Conservation (phyloP, 176 grass and related monocot genomes). For the Oryza nivara region DNA sequence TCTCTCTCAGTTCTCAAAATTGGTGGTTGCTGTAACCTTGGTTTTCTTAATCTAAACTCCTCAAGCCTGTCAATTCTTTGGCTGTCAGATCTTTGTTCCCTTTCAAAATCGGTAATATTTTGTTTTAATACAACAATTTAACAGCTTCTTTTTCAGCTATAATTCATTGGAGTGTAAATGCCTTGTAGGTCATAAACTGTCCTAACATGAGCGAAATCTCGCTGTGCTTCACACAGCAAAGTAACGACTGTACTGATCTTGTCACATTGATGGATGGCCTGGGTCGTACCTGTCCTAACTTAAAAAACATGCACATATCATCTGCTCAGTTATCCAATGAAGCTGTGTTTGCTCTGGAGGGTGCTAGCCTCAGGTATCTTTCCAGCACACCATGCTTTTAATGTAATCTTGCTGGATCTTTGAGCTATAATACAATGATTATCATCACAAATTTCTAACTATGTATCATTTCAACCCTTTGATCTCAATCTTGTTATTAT, state of each 20-base stretch:
- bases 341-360: slow-evolving; percentile 83
- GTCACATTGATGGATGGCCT: slow-evolving; percentile 74
- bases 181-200: slow-evolving; percentile 78
- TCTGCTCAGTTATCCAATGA: slow-evolving; percentile 80
- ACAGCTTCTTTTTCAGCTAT: slow-evolving; percentile 20
- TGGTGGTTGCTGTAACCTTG: slow-evolving; percentile 76
- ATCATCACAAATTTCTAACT: slow-evolving; percentile 19
- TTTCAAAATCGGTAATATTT: slow-evolving; percentile 79
- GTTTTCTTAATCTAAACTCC: slow-evolving; percentile 75
- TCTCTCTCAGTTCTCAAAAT: slow-evolving; percentile 74
- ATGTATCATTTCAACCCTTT: not conserved
- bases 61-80: slow-evolving; percentile 81
- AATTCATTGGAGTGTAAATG: slow-evolving; percentile 31
- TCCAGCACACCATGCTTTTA: slow-evolving; percentile 17
- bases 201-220: slow-evolving; percentile 85
- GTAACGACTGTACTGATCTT: slow-evolving; percentile 73
- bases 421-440: slow-evolving; percentile 10
- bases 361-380: slow-evolving; percentile 75
- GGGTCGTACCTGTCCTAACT: slow-evolving; percentile 69
- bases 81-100: slow-evolving; percentile 75
- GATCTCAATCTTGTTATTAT: slow-evolving; percentile 32
- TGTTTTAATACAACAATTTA: not conserved
- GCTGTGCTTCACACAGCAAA: slow-evolving; percentile 73
- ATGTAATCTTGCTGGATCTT: slow-evolving; percentile 4
- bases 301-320: slow-evolving; percentile 79